Percentiles rank a stretch among this genome's conserved stretches.
Evolutionary conservation across 371 early-diverging fungal genomes (phyloP).

Genomic region (Actinomortierella wolfii): DNA sequence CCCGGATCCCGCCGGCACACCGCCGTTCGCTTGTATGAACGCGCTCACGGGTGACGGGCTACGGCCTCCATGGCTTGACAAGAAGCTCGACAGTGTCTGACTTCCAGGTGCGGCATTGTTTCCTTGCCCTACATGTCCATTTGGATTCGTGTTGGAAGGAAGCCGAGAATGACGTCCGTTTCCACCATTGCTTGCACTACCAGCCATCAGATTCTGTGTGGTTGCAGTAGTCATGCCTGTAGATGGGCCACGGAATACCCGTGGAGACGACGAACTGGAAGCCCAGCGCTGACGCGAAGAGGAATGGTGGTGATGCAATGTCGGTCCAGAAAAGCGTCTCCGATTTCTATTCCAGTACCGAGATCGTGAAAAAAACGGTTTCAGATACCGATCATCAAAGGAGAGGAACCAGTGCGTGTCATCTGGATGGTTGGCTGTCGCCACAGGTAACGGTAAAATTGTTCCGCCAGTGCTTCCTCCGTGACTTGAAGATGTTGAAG

Average conservation of each 20-base stretch:
- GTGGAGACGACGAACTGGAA: neutral
- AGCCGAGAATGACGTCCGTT: too few relatives aligned
- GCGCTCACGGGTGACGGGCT: too few relatives aligned
- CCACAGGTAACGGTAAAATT: slow-evolving; percentile 54
- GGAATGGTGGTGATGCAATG: slow-evolving; percentile 29
- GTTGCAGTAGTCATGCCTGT: slow-evolving; percentile 42
- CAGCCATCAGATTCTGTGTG: neutral
- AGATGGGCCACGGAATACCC: slow-evolving; percentile 6
- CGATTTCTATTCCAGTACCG: slow-evolving; percentile 39
- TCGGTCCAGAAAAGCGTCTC: slow-evolving; percentile 34
- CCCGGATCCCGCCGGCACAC: too few relatives aligned
- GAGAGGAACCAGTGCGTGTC: slow-evolving; percentile 83
- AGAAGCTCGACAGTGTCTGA: too few relatives aligned
- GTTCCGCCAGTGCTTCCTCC: slow-evolving; percentile 49
- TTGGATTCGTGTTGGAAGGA: too few relatives aligned
- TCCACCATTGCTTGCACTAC: too few relatives aligned
- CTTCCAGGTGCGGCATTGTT: too few relatives aligned
- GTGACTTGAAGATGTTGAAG: slow-evolving; percentile 31
- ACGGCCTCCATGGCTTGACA: too few relatives aligned
- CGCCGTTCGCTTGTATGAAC: too few relatives aligned
- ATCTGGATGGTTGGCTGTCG: slow-evolving; percentile 56
- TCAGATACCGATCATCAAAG: slow-evolving; percentile 80
- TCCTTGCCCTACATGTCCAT: too few relatives aligned
- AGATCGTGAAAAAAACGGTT: slow-evolving; percentile 68
- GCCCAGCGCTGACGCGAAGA: too few relatives aligned